Evolutionary conservation across 768 basidiomycete species (phyloP), one percentile per base, ranked within the genome.

Genomic region (Rhodosporidiobolus sp.): DNA sequence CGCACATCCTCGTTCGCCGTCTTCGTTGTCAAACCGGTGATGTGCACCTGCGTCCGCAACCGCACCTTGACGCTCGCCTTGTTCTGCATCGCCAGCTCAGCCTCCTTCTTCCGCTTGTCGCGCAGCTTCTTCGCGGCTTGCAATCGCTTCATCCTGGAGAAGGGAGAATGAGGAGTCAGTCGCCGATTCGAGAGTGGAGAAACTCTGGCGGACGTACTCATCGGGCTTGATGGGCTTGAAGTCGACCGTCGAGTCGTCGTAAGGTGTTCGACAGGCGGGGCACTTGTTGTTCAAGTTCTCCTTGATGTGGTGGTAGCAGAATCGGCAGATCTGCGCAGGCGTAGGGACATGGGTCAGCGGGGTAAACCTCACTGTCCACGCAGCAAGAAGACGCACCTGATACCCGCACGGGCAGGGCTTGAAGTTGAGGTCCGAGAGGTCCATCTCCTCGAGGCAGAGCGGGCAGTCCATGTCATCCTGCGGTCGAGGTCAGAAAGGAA

Each of bases 251-350:
- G 96, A 91, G 76, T 97, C 93, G 16, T 91, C 90, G 80, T 97
- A 98, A 67, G 90, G 86, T 75, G 94, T 85, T 78, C 96, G 86
- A 83, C 96, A 99, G 28, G 96, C 96, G 50, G 96, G 96, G 81
- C 96, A 99, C 61, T 92, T 88, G 74, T 93, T 89, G 81, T 98
- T 98, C 72, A 95, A 85, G 83, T 96, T 92, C 82, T 91, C 88
- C 83, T 91, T 90, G 85, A 96, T 95, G 83, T 98, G 94, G 82
- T 99, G 92, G 88, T 94, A 98, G 82, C 96, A 99, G 84, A 99
- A 99, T 67, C 93, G 90, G 81, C 96, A 99, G 76, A 99, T 92
- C 96, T 99, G 75, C 8, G 22, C 20, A 26, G n/a, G n/a, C n/a
- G n/a, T n/a, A 46, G 45, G 32, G 56, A 30, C n/a, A 35, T n/a